phyloP scores from a whole-genome alignment of 2,329 filamentous ascomycete species.

The Penicillium polonicum region DNA sequence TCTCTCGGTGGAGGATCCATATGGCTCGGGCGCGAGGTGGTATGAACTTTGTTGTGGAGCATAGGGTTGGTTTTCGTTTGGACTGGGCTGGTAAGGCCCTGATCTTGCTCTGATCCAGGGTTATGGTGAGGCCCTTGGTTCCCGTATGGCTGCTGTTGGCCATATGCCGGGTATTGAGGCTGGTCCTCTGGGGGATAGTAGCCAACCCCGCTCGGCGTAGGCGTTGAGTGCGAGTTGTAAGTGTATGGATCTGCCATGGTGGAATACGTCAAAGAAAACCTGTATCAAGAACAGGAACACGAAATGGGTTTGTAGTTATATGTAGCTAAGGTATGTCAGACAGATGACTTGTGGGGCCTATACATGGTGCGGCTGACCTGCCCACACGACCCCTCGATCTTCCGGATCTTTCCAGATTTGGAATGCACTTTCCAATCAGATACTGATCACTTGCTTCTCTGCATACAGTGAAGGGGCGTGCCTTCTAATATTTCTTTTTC shows the following conservation, averaged over 20 bases:
- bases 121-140: slow-evolving; percentile 17
- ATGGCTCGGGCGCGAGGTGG: slow-evolving; percentile 27
- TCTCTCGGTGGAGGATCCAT: slow-evolving; percentile 30
- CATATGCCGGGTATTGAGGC: slow-evolving; percentile 18
- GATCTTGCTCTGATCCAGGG: slow-evolving; percentile 14
- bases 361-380: slow-evolving; percentile 29
- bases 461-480: slow-evolving; percentile 2
- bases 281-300: background rate
- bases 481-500: background rate
- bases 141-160: slow-evolving; percentile 28
- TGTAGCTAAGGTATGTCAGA: background rate
- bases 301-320: background rate
- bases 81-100: slow-evolving; percentile 22
- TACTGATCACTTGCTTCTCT: background rate
- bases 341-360: slow-evolving; percentile 14
- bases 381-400: slow-evolving; percentile 24
- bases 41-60: slow-evolving; percentile 28
- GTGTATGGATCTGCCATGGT: slow-evolving; percentile 55
- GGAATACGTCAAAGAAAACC: slow-evolving; percentile 9
- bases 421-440: slow-evolving; percentile 20
- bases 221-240: slow-evolving; percentile 28
- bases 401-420: slow-evolving; percentile 2
- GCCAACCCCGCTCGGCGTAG: slow-evolving; percentile 23
- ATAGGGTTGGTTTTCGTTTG: slow-evolving; percentile 28
- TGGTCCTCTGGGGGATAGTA: slow-evolving; percentile 30